A percentile compares a stretch with the other conserved stretches of the same genome.
Evolutionary conservation across 2,329 filamentous ascomycete species (phyloP).

Genomic region (Tolypocladium endophyticum): DNA sequence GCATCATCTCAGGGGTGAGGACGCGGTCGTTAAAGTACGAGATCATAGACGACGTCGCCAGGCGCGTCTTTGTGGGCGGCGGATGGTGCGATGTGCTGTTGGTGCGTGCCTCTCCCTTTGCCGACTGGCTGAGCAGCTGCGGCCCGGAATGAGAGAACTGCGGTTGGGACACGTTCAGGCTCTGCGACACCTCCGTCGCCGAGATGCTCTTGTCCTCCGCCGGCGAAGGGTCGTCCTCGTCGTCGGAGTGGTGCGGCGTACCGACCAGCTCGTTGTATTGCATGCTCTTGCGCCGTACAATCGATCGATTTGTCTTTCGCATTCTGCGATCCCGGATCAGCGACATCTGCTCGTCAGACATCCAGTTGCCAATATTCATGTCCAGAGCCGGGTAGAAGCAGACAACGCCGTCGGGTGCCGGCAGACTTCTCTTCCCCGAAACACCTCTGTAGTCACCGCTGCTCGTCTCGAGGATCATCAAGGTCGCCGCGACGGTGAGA

Average conservation of each 20-base stretch:
- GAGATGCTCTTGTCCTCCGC: slow-evolving; percentile 7
- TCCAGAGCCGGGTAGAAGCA: slow-evolving; percentile 85
- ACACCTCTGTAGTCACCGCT: slow-evolving; percentile 26
- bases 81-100: slow-evolving; percentile 38
- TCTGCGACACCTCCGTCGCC: slow-evolving; percentile 9
- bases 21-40: slow-evolving; percentile 97
- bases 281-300: slow-evolving; percentile 75
- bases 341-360: slow-evolving; percentile 96
- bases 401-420: slow-evolving; percentile 68
- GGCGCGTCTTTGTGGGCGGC: slow-evolving; percentile 62
- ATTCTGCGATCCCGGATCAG: slow-evolving; percentile 76
- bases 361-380: slow-evolving; percentile 98
- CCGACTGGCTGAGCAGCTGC: slow-evolving; percentile 13
- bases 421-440: slow-evolving; percentile 41
- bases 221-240: slow-evolving; percentile 46
- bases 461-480: slow-evolving; percentile 80
- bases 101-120: slow-evolving; percentile 6
- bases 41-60: slow-evolving; percentile 94
- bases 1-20: slow-evolving; percentile 95
- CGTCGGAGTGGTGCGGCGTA: slow-evolving; percentile 72
- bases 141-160: slow-evolving; percentile 41
- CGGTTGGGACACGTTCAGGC: slow-evolving; percentile 25
- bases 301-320: slow-evolving; percentile 65
- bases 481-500: slow-evolving; percentile 54
- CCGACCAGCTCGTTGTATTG: slow-evolving; percentile 79